A percentile compares a stretch with the other conserved stretches of the same genome.
Evolutionary conservation across 306 rosid genomes (phyloP).

Genomic region (Glycine latifolia): DNA sequence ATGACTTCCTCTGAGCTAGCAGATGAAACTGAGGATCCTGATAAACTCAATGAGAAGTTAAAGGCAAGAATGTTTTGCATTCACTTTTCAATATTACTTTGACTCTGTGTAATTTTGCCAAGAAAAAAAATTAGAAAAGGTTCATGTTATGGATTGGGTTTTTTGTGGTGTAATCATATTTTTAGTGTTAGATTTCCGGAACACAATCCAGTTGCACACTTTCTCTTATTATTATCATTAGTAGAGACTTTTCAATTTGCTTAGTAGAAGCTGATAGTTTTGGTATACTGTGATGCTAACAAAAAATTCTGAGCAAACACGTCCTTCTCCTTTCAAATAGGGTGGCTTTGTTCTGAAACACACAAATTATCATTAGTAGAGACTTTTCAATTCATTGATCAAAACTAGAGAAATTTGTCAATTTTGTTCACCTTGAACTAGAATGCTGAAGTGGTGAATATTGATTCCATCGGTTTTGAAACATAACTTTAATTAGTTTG

Average conservation of each 20-base stretch:
- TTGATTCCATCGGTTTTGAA: neutral
- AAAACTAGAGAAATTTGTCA: no score
- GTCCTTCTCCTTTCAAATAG: neutral
- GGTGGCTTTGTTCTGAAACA: neutral
- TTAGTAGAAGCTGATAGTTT: neutral
- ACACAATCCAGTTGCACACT: neutral
- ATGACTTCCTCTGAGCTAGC: slow-evolving; percentile 85
- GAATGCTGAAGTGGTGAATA: no score
- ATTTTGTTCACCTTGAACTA: no score
- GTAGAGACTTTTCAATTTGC: no score
- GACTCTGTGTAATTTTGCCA: neutral
- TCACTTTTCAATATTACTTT: slow-evolving; percentile 15
- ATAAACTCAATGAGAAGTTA: slow-evolving; percentile 74
- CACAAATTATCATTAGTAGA: neutral
- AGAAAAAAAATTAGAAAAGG: neutral
- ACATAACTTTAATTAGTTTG: neutral
- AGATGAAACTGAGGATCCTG: slow-evolving; percentile 66
- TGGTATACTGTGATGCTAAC: neutral
- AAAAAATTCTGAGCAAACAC: neutral
- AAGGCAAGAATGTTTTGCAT: slow-evolving; percentile 70
- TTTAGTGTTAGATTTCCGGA: neutral
- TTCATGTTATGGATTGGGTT: neutral
- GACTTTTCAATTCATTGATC: neutral
- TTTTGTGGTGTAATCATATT: neutral
- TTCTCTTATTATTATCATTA: neutral